Conservation (phyloP, 169 alveolate species). For the Cytauxzoon felis region DNA sequence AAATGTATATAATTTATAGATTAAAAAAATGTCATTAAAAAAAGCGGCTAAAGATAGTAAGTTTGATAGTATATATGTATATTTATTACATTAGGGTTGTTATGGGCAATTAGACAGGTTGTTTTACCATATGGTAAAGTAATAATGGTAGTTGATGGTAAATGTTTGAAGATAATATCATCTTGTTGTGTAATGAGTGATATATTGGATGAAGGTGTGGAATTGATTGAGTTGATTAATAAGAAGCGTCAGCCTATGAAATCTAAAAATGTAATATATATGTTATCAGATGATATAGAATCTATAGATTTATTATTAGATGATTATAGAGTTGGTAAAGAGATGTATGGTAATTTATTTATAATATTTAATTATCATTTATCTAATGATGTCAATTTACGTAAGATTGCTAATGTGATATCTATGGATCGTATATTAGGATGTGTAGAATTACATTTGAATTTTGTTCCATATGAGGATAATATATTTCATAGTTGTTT, state of each 20-base stretch:
- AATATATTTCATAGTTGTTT: slow-evolving; percentile 62
- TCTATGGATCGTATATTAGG: slow-evolving; percentile 50
- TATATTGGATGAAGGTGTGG: slow-evolving; percentile 78
- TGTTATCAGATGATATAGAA: slow-evolving; percentile 53
- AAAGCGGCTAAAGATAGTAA: slow-evolving; percentile 53
- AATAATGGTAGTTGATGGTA: slow-evolving; percentile 72
- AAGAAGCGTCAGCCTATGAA: slow-evolving; percentile 69
- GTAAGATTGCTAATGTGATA: slow-evolving; percentile 60
- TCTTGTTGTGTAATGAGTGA: slow-evolving; percentile 76
- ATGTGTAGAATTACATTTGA: slow-evolving; percentile 69
- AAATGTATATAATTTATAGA: not conserved
- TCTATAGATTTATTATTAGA: slow-evolving; percentile 36
- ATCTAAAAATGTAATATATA: slow-evolving; percentile 67
- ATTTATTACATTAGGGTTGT: slow-evolving; percentile 25
- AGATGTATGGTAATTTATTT: slow-evolving; percentile 56
- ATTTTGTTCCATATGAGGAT: slow-evolving; percentile 76
- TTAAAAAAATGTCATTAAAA: slow-evolving; percentile 46
- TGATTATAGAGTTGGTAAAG: slow-evolving; percentile 60
- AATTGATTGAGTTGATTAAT: slow-evolving; percentile 69
- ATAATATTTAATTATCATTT: slow-evolving; percentile 67
- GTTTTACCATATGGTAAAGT: slow-evolving; percentile 59
- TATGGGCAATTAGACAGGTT: slow-evolving; percentile 68
- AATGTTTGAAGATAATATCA: slow-evolving; percentile 70
- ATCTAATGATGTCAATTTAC: slow-evolving; percentile 37
- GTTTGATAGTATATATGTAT: not conserved